These are phyloP conservation scores for Chaetomiaceae sp. DNA, from an alignment of 2,329 filamentous ascomycete genomes.

Conservation along the genomic window DNA sequence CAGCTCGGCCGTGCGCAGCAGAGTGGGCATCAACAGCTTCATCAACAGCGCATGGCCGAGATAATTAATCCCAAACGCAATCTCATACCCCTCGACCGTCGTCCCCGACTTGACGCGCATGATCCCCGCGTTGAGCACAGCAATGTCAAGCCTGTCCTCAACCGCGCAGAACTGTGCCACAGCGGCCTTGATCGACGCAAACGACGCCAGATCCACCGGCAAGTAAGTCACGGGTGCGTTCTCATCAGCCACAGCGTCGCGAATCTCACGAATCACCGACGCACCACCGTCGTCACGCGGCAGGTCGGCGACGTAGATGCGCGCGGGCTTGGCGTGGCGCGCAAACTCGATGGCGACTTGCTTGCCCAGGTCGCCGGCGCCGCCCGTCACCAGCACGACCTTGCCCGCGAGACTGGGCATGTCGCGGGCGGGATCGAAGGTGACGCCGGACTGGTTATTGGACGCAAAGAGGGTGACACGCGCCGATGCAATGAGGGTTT, in stretches of 20 bases:
- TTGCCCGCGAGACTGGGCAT: background rate
- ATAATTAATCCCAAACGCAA: conserved; percentile 41
- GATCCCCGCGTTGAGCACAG: conserved; percentile 18
- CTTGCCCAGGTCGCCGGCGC: background rate
- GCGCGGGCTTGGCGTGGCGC: background rate
- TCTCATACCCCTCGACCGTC: conserved; percentile 39
- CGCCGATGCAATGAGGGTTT: background rate
- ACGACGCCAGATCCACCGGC: background rate
- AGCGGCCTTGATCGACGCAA: background rate
- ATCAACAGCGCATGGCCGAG: conserved; percentile 39
- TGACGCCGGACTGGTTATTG: background rate
- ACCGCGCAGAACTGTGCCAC: background rate
- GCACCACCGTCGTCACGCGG: background rate
- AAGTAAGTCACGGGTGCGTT: background rate
- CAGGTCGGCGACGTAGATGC: background rate
- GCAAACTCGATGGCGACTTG: background rate
- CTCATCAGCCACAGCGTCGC: background rate
- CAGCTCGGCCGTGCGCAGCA: conserved; percentile 11
- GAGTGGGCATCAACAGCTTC: conserved; percentile 26
- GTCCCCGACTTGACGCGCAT: conserved; percentile 31
- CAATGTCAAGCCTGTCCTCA: background rate
- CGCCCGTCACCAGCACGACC: background rate
- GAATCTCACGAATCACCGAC: background rate
- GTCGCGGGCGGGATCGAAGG: background rate
- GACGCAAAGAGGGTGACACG: background rate